Conservation (phyloP, 1,284 basidiomycete species). For the Afroboletus lepidellus region DNA sequence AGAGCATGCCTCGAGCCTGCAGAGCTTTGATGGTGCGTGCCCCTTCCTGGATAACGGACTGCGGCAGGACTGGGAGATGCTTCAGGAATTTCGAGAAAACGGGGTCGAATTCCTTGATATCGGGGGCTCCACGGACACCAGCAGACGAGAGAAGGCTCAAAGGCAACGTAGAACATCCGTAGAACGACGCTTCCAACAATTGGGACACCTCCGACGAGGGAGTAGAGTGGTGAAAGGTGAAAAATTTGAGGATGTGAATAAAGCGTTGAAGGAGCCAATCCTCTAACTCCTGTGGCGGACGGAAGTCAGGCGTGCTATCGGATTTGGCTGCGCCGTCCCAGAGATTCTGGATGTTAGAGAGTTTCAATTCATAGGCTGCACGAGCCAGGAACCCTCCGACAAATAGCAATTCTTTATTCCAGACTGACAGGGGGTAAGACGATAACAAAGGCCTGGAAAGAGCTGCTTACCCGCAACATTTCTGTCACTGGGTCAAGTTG, state of each 20-base stretch:
- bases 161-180: conserved; percentile 1
- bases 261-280: neutral
- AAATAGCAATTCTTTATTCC: conserved; percentile 5
- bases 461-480: neutral
- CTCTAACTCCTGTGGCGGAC: conserved; percentile 40
- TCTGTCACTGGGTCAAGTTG: neutral
- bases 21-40: neutral
- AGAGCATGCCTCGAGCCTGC: conserved; percentile 49
- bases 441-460: too few relatives aligned
- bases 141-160: neutral
- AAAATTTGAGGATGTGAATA: conserved; percentile 4
- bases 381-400: conserved; percentile 4
- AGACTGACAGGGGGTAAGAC: neutral
- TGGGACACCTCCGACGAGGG: neutral
- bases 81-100: neutral
- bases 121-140: neutral
- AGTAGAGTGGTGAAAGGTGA: conserved; percentile 1
- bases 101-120: neutral
- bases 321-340: neutral
- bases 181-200: neutral
- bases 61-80: neutral
- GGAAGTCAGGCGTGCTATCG: conserved; percentile 12
- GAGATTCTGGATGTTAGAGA: neutral
- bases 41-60: neutral
- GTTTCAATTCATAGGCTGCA: neutral